These are phyloP conservation scores for Aspergillus eucalypticola DNA, from an alignment of 2,329 filamentous ascomycete species.

Conservation along the genomic window DNA sequence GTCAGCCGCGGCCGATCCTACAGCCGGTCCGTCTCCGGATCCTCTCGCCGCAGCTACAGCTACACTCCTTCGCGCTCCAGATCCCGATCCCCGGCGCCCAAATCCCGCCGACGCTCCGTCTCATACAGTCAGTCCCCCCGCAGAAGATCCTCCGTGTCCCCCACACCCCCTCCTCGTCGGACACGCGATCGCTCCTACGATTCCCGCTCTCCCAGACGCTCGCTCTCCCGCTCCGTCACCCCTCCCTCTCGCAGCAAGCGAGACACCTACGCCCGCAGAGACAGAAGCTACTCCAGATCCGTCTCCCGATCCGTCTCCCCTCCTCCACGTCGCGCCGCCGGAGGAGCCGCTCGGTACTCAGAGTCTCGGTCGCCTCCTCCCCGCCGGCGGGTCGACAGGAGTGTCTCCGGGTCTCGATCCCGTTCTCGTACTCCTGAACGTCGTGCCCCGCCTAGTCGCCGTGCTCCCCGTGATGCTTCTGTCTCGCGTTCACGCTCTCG, in stretches of 20 bases:
- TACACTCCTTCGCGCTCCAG: conserved; percentile 41
- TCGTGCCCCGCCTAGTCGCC: conserved; percentile 22
- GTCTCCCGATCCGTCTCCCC: conserved; percentile 33
- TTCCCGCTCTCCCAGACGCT: conserved; percentile 31
- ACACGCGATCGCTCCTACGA: conserved; percentile 28
- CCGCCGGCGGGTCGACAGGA: conserved; percentile 24
- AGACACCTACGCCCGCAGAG: conserved; percentile 21
- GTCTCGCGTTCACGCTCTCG: conserved; percentile 29
- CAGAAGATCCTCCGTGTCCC: conserved; percentile 27
- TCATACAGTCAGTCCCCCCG: conserved; percentile 36
- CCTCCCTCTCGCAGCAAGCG: conserved; percentile 28
- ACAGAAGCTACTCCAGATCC: conserved; percentile 36
- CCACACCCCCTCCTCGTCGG: conserved; percentile 27
- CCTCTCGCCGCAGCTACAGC: conserved; percentile 34
- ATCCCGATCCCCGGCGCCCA: conserved; percentile 37
- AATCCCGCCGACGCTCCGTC: conserved; percentile 31
- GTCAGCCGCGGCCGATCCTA: conserved; percentile 32
- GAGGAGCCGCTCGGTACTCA: conserved; percentile 22
- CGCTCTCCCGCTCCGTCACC: conserved; percentile 35
- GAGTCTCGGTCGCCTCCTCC: conserved; percentile 34
- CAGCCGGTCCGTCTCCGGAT: conserved; percentile 33
- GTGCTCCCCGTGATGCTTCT: conserved; percentile 25
- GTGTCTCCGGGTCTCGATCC: conserved; percentile 29
- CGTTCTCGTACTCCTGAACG: conserved; percentile 27
- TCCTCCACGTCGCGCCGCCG: conserved; percentile 25